Evolutionary conservation across 805 yeast genomes (phyloP).

Genomic region (Kazachstania taianensis): DNA sequence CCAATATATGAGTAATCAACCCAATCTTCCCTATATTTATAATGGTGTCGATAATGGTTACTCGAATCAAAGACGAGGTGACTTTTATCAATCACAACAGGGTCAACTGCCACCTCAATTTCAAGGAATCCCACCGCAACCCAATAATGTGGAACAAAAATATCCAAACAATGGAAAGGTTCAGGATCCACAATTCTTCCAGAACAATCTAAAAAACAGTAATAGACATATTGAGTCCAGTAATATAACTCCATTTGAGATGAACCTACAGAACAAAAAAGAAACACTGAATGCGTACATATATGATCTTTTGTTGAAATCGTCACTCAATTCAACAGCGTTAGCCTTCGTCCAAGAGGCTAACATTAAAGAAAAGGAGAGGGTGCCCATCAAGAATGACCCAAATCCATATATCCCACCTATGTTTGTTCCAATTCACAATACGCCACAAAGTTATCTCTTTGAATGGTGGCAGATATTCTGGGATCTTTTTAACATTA

Average conservation of each 20-base stretch:
- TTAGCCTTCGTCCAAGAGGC: constrained; percentile 67
- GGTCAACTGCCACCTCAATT: no score
- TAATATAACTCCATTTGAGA: background rate
- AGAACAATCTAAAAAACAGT: background rate
- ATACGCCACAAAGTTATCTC: constrained; percentile 78
- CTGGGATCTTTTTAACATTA: constrained; percentile 86
- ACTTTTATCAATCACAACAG: no score
- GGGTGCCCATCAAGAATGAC: constrained; percentile 3
- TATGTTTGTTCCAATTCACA: constrained; percentile 27
- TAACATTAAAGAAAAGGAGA: constrained; percentile 34
- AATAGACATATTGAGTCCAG: background rate
- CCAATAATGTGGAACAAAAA: no score
- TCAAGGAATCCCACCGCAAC: no score
- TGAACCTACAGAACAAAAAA: constrained; percentile 19
- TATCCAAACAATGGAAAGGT: background rate
- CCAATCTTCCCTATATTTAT: no score
- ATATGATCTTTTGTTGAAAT: constrained; percentile 73
- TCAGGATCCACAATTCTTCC: no score
- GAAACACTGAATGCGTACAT: constrained; percentile 72
- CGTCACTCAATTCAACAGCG: constrained; percentile 64
- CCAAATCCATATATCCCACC: background rate
- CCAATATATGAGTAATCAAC: no score
- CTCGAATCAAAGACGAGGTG: no score
- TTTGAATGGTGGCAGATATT: constrained; percentile 95
- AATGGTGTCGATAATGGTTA: no score